Evolutionary conservation across 1,284 basidiomycete species (phyloP).

Genomic region (Sporisorium scitamineum): DNA sequence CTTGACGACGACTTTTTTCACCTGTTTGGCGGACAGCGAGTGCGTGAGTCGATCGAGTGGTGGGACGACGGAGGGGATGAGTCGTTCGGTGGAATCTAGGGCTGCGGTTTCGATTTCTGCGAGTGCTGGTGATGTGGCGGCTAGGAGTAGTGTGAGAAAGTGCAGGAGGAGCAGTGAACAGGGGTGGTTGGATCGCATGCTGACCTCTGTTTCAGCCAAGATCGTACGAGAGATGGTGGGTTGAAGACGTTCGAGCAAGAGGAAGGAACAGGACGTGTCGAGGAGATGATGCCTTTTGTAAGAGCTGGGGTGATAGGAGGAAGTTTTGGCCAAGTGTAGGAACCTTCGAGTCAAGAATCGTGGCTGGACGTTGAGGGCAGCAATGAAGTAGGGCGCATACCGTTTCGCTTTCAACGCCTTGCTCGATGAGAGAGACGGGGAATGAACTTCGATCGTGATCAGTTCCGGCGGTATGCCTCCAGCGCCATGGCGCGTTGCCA

Average conservation of each 20-base stretch:
- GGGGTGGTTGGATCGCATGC: not conserved
- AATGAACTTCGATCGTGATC: not conserved
- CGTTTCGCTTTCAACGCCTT: too few relatives aligned
- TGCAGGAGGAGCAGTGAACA: not conserved
- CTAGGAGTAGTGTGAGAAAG: not conserved
- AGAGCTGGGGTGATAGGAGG: too few relatives aligned
- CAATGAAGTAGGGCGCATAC: not conserved
- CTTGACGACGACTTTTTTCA: slow-evolving; percentile 3
- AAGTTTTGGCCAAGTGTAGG: too few relatives aligned
- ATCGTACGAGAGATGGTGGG: too few relatives aligned
- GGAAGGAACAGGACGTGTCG: too few relatives aligned
- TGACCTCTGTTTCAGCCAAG: too few relatives aligned
- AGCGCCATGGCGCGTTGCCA: not conserved
- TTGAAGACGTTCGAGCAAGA: too few relatives aligned
- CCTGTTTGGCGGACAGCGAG: slow-evolving; percentile 1
- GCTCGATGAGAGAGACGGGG: too few relatives aligned
- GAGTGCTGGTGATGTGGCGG: not conserved
- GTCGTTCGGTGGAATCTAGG: not conserved
- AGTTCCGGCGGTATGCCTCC: not conserved
- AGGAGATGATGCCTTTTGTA: too few relatives aligned
- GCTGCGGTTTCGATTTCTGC: not conserved
- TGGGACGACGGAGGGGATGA: not conserved
- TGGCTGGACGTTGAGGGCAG: too few relatives aligned
- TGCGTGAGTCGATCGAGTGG: not conserved
- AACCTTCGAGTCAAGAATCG: too few relatives aligned